Evolutionary conservation across 2,329 filamentous ascomycete genomes (phyloP).

Genomic region (Cladophialophora bantiana): DNA sequence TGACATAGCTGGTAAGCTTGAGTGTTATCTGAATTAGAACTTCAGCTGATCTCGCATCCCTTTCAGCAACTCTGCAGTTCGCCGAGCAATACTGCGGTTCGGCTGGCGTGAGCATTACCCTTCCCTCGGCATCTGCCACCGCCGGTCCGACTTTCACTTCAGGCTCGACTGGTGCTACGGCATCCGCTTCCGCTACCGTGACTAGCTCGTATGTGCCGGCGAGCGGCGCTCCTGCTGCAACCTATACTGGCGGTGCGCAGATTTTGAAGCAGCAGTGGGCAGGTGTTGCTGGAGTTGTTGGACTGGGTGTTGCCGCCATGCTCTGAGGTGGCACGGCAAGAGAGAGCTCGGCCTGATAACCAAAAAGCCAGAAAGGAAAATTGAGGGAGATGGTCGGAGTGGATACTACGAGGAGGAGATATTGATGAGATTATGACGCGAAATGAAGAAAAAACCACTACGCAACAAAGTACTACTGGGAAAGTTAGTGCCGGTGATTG

Average conservation of each 20-base stretch:
- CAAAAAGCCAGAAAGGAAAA: not conserved
- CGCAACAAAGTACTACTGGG: not conserved
- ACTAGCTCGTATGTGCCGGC: conserved; percentile 15
- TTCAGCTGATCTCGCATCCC: not conserved
- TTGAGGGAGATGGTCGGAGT: not conserved
- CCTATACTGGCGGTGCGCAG: conserved; percentile 30
- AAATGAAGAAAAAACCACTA: not conserved
- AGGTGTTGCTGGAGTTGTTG: conserved; percentile 27
- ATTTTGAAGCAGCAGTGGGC: conserved; percentile 31
- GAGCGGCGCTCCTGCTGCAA: conserved; percentile 24
- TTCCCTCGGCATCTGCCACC: conserved; percentile 45
- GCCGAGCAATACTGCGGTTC: conserved; percentile 27
- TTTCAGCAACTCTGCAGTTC: conserved; percentile 32
- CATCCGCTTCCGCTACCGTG: conserved; percentile 9
- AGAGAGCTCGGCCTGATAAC: conserved; percentile 18
- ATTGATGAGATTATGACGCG: not conserved
- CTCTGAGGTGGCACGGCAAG: conserved; percentile 12
- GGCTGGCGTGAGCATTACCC: conserved; percentile 32
- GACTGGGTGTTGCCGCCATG: conserved; percentile 33
- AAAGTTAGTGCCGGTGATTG: too few relatives aligned
- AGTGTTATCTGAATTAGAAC: not conserved
- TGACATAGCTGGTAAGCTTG: conserved; percentile 30
- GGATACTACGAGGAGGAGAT: not conserved
- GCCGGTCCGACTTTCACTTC: conserved; percentile 18
- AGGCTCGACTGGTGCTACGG: conserved; percentile 10